Conservation (phyloP, 176 grass and related monocot species). For the Musa troglodytarum region DNA sequence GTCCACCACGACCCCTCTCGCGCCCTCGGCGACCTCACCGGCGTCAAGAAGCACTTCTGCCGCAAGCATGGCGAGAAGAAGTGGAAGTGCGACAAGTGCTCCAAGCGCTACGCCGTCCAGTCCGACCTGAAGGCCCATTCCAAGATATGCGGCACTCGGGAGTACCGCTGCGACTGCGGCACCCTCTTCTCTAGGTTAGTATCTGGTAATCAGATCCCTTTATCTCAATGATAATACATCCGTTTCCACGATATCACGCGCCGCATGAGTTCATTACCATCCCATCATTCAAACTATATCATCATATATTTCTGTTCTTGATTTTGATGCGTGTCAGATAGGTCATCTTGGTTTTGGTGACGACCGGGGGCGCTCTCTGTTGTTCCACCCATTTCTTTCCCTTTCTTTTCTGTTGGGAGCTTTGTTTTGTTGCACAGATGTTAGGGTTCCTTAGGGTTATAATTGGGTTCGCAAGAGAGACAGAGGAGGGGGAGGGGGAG, state of each 20-base stretch:
- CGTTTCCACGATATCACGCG: not conserved
- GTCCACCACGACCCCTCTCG: constrained; percentile 90
- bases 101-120: constrained; percentile 95
- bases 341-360: not conserved
- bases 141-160: constrained; percentile 93
- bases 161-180: constrained; percentile 97
- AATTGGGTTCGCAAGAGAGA: no score
- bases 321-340: no score
- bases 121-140: constrained; percentile 99
- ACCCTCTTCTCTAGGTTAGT: constrained; percentile 78
- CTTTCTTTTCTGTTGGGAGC: not conserved
- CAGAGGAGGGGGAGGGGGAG: not conserved
- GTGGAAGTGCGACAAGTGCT: constrained; percentile 99
- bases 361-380: not conserved
- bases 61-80: constrained; percentile 99
- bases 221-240: not conserved
- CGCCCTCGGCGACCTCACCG: constrained; percentile 89
- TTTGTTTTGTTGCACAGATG: constrained; percentile 9
- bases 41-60: constrained; percentile 99
- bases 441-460: constrained; percentile 18
- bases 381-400: not conserved
- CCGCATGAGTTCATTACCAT: not conserved
- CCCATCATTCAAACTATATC: not conserved
- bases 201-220: not conserved
- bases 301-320: no score